Percentiles rank a stretch among this genome's conserved stretches.
These are phyloP conservation scores for Parastagonospora avenae DNA, from an alignment of 2,329 filamentous ascomycete genomes.

Conservation along the genomic window DNA sequence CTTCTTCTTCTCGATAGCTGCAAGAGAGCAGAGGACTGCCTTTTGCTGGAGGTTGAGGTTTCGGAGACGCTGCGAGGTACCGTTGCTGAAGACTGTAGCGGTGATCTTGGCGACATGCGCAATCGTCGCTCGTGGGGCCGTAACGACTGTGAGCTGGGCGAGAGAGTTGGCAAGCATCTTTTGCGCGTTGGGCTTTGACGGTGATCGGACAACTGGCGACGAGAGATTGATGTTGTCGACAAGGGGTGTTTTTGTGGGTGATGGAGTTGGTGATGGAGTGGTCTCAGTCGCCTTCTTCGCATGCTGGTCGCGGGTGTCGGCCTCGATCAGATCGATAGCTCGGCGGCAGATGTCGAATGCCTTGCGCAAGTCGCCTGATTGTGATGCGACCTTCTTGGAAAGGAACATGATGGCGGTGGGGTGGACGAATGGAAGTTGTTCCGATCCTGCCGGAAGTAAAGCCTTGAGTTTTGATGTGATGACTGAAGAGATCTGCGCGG, in stretches of 20 bases:
- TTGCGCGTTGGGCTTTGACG: conserved; percentile 44
- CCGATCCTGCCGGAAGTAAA: conserved; percentile 64
- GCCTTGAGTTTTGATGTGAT: conserved; percentile 82
- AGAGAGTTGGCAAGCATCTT: conserved; percentile 52
- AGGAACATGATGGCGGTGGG: conserved; percentile 93
- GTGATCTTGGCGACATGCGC: conserved; percentile 92
- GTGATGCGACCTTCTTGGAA: conserved; percentile 90
- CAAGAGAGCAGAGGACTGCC: conserved; percentile 85
- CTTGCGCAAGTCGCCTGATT: conserved; percentile 92
- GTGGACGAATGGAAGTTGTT: conserved; percentile 85
- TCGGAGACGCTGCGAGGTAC: conserved; percentile 80
- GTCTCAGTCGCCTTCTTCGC: conserved; percentile 62
- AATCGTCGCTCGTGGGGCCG: conserved; percentile 86
- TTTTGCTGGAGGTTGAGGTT: conserved; percentile 95
- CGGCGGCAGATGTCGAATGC: conserved; percentile 93
- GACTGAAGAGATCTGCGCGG: conserved; percentile 83
- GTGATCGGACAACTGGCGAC: conserved; percentile 51
- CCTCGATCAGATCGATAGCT: conserved; percentile 86
- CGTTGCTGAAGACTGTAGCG: conserved; percentile 86
- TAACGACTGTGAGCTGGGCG: conserved; percentile 70
- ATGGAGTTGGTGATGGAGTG: conserved; percentile 55
- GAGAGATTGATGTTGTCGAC: conserved; percentile 81
- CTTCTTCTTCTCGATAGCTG: conserved; percentile 81
- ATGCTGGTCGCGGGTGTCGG: conserved; percentile 77
- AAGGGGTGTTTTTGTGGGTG: conserved; percentile 76